Base-by-base conservation (phyloP, 371 early-diverging fungal genomes). In the Mucor indicus region DNA sequence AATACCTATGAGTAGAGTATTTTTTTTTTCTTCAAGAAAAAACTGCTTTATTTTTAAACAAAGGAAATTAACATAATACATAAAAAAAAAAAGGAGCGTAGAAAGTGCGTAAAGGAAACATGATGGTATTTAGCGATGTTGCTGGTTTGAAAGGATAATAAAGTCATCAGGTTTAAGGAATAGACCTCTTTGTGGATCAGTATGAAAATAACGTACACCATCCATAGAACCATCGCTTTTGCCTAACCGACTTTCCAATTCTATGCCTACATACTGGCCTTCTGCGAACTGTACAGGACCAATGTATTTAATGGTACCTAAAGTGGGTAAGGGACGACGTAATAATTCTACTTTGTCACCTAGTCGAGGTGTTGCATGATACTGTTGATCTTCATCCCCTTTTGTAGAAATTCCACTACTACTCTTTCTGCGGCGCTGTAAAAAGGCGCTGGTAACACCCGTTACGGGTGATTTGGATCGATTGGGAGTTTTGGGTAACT, bases 191-290 rank as follows among this genome's bases (percentile, higher is more conserved):
- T 64, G 65, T 21, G 65, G 54, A 32, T 60, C 60, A 8, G 65
- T 64, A 9, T 44, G 50, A 38, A 64, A 64, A 40, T 64, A 64
- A 1, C 61, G 50, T 12, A 57, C 44, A 9, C 65, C 65, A 41
- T 64, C 57, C 3, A 64, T 47, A 1, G 65, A 64, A 1, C 65
- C 65, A 53, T 64, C 65, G 36, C 48, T 60, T 21, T 64, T 64
- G 12, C 65, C 65, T 43, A 64, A 44, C 59, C 67, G 50, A 24
- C 60, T 56, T 21, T 67, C 62, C 10, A 67, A 46, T 41, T 67
- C 67, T 19, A 67, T 45, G 19, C 67, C 67, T 40, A 62, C 48
- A 45, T 55, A 53, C 3, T 38, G 42, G 1, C 66, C 66, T 13
- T 62, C 44, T n/a, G 55, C 55, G 45, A 53, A 58, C 24, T 43